phyloP scores from a whole-genome alignment of 208 protist genomes.

The Leishmania tropica region DNA sequence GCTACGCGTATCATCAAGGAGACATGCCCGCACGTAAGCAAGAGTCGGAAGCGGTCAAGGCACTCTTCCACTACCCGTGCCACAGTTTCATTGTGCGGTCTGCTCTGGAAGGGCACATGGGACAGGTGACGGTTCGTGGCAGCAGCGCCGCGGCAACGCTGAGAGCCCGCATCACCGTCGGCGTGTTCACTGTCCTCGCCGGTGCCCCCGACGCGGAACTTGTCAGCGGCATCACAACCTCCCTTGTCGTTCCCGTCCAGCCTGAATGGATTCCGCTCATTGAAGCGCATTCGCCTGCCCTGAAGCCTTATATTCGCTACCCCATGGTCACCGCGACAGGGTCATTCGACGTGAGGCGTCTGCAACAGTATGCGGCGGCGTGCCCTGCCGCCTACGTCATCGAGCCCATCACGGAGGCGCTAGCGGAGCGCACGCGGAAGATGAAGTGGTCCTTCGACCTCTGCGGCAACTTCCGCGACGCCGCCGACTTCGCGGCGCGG shows the following conservation, averaged over 20 bases:
- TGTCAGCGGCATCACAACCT: background rate
- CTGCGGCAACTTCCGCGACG: constrained; percentile 6
- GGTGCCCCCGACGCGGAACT: constrained; percentile 10
- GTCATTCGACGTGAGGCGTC: background rate
- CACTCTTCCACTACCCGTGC: constrained; percentile 10
- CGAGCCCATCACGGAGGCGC: constrained; percentile 5
- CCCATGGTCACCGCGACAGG: background rate
- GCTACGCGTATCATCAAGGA: background rate
- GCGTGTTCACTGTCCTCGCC: constrained; percentile 12
- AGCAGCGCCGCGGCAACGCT: background rate
- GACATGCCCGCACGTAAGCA: background rate
- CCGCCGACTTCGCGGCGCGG: constrained; percentile 2
- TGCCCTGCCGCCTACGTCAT: background rate
- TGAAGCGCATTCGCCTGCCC: background rate
- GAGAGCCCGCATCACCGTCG: constrained; percentile 2
- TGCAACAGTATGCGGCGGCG: background rate
- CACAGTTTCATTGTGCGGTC: constrained; percentile 13
- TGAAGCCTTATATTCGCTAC: constrained; percentile 8
- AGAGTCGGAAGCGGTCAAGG: constrained; percentile 3
- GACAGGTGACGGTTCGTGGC: constrained; percentile 4
- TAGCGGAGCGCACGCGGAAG: background rate
- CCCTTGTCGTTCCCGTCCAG: background rate
- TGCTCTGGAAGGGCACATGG: constrained; percentile 8
- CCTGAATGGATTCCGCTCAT: background rate
- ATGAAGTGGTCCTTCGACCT: constrained; percentile 6